Conservation (phyloP, 805 yeast genomes). For the Starmerella scarabaei region DNA sequence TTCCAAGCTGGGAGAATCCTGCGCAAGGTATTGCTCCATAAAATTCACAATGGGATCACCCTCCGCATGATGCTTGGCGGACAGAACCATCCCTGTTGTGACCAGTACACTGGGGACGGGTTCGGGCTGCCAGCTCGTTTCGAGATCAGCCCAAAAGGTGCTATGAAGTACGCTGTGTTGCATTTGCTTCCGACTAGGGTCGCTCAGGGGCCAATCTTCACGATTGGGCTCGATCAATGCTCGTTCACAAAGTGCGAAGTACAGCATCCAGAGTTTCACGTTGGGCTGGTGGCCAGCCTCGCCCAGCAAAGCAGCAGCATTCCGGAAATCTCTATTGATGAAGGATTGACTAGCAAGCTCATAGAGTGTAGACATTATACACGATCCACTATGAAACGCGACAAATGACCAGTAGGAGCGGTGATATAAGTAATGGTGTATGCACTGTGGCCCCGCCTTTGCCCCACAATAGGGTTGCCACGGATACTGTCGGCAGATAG, state of each 20-base stretch:
- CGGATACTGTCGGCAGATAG: too few relatives aligned
- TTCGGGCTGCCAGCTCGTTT: background rate
- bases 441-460: too few relatives aligned
- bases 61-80: slow-evolving; percentile 7
- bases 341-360: slow-evolving; percentile 11
- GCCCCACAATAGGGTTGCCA: too few relatives aligned
- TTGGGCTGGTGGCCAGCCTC: slow-evolving; percentile 1
- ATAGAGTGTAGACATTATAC: too few relatives aligned
- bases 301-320: slow-evolving; percentile 2
- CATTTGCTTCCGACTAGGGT: slow-evolving; percentile 5
- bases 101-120: slow-evolving; percentile 10
- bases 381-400: too few relatives aligned
- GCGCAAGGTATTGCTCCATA: slow-evolving; percentile 9
- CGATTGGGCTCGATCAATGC: slow-evolving; percentile 13
- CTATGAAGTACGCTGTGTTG: slow-evolving; percentile 3
- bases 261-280: slow-evolving; percentile 10
- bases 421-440: too few relatives aligned
- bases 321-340: slow-evolving; percentile 11
- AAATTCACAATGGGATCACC: slow-evolving; percentile 7
- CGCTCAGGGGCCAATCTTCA: slow-evolving; percentile 9
- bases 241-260: slow-evolving; percentile 13
- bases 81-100: slow-evolving; percentile 5
- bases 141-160: slow-evolving; percentile 4
- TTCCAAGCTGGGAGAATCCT: background rate
- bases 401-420: too few relatives aligned